Conservation (phyloP, 306 rosid genomes). For the Coriaria nepalensis region DNA sequence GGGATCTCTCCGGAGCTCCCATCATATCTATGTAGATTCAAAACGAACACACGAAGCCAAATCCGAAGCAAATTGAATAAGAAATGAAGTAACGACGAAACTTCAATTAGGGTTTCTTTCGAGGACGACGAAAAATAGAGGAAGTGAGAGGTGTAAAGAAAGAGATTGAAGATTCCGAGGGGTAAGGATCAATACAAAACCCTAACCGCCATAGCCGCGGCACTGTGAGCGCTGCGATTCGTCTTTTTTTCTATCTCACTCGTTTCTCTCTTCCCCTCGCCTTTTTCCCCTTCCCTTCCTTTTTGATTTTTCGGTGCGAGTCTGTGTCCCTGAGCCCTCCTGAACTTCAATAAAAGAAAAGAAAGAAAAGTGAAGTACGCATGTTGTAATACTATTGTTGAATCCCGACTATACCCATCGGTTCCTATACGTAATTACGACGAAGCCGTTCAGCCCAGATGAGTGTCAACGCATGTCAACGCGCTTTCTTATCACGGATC, state of each 20-base stretch:
- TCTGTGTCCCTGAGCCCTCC: constrained; percentile 13
- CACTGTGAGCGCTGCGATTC: constrained; percentile 24
- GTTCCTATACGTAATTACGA: constrained; percentile 6
- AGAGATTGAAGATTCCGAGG: constrained; percentile 22
- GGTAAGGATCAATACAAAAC: constrained; percentile 43
- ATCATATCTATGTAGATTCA: constrained; percentile 28
- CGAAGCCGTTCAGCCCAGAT: constrained; percentile 11
- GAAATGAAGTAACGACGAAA: constrained; percentile 18
- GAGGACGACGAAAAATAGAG: constrained; percentile 20
- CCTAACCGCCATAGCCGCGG: constrained; percentile 68
- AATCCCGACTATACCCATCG: constrained; percentile 23
- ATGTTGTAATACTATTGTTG: neutral
- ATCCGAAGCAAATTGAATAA: constrained; percentile 4
- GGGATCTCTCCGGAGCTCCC: constrained; percentile 92
- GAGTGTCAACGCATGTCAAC: constrained; percentile 12
- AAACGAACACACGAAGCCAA: constrained; percentile 9
- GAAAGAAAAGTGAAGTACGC: constrained; percentile 20
- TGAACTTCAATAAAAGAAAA: constrained; percentile 27
- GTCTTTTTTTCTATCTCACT: constrained; percentile 5
- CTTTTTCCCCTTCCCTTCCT: constrained; percentile 13
- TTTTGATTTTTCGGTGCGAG: constrained; percentile 26
- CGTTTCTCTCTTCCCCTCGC: no score
- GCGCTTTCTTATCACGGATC: constrained; percentile 21
- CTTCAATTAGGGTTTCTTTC: constrained; percentile 55
- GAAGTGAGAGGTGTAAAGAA: constrained; percentile 16